These are phyloP conservation scores for Capsicum rhomboideum DNA, from an alignment of 257 asterid genomes.

Conservation along the genomic window DNA sequence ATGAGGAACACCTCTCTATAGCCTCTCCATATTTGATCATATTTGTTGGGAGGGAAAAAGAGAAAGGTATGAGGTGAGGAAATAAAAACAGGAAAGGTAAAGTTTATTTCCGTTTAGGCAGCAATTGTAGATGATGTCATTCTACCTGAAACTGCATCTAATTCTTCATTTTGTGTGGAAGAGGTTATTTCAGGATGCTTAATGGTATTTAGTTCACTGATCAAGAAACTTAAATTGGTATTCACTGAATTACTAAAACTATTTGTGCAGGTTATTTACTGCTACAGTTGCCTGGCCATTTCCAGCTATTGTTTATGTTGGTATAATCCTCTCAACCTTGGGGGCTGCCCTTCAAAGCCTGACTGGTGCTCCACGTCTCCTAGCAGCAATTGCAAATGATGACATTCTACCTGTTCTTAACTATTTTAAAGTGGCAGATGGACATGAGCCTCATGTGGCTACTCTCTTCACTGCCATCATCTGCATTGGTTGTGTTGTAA, in stretches of 20 bases:
- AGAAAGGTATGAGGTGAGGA: neutral
- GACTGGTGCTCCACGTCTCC: constrained; percentile 98
- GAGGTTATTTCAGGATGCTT: neutral
- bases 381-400: constrained; percentile 98
- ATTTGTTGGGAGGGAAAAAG: neutral
- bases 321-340: constrained; percentile 93
- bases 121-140: neutral
- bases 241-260: constrained; percentile 7
- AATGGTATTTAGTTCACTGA: neutral
- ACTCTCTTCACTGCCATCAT: constrained; percentile 92
- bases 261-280: constrained; percentile 80
- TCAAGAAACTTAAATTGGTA: neutral
- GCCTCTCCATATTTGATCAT: neutral
- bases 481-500: constrained; percentile 82
- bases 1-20: neutral
- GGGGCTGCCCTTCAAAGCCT: constrained; percentile 99
- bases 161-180: neutral
- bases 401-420: constrained; percentile 93
- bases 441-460: constrained; percentile 83
- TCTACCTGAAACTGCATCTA: neutral
- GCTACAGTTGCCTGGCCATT: constrained; percentile 99
- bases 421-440: constrained; percentile 88
- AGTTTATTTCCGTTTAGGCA: neutral
- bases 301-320: constrained; percentile 78
- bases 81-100: neutral